Evolutionary conservation across 306 rosid species (phyloP), one percentile per base, ranked within the genome.

Genomic region (Ziziphus jujuba): DNA sequence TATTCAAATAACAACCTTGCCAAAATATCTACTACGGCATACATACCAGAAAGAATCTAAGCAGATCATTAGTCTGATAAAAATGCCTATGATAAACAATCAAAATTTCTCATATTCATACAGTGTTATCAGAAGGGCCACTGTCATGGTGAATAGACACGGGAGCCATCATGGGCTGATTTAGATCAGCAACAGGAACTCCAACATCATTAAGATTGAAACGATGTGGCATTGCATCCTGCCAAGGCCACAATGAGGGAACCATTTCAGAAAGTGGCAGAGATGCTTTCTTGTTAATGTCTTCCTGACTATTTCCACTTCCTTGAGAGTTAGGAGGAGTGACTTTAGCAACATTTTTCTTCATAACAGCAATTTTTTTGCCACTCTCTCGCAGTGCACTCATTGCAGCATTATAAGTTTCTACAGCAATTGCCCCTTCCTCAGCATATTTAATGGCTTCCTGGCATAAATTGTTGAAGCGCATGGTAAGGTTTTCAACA

Each of bases 361-460:
- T 87, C 70, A 77, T 73, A 72, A 28, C 38, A 33, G 79, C 64
- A 72, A 84, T 79, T 67, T 66, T 84, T 77, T 77, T 80, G 67
- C 78, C 76, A 70, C 79, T 73, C 73, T 87, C 92, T 71, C 77
- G 83, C 35, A 89, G 69, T 63, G 81, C 84, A 71, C 62, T 69
- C 69, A 84, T 80, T 20, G 89, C 87, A 24, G 85, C 74, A 55
- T 75, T 81, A 57, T 84, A 89, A 58, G 96, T 89, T 88, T 89
- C 96, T 56, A 72, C 53, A 61, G 81, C 63, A 64, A 77, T 73
- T 48, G 92, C 83, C 61, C 92, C 92, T 80, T 89, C 90, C 76
- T 89, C 90, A 5, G 96, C 96, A 79, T 74, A 79, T 72, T 77
- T 86, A 74, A 87, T 75, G 64, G 90, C 88, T 76, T 89, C 96